Percentiles rank a stretch among this genome's conserved stretches.
phyloP scores from a whole-genome alignment of 306 rosid species.

The Prunus armeniaca region DNA sequence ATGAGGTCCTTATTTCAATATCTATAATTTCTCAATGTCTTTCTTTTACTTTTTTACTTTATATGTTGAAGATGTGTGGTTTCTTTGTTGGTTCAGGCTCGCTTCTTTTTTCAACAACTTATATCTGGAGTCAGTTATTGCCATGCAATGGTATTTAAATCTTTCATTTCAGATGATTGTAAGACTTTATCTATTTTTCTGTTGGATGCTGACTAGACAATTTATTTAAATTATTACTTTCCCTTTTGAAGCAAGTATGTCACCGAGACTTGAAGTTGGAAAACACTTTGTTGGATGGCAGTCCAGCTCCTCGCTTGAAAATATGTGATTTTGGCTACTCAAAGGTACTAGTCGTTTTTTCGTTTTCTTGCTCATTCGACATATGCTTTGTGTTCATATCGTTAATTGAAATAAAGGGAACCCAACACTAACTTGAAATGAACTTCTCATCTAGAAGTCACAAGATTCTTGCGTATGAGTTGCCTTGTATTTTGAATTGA shows the following conservation, averaged over 20 bases:
- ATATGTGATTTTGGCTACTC: constrained; percentile 98
- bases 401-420: neutral
- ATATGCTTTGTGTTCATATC: constrained; percentile 5
- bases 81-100: constrained; percentile 60
- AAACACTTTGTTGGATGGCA: constrained; percentile 93
- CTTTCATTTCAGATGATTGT: neutral
- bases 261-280: constrained; percentile 96
- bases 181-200: neutral
- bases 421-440: neutral
- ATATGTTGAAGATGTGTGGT: constrained; percentile 6
- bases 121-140: constrained; percentile 94
- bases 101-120: constrained; percentile 96
- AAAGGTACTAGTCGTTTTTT: constrained; percentile 46
- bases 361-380: constrained; percentile 8
- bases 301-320: constrained; percentile 76
- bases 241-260: constrained; percentile 81
- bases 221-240: constrained; percentile 10
- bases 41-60: neutral
- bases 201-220: constrained; percentile 1
- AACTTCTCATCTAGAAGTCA: neutral
- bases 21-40: constrained; percentile 4
- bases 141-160: constrained; percentile 77
- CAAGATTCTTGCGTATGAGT: neutral
- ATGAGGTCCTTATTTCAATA: constrained; percentile 55
- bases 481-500: neutral